Conservation (phyloP, 1,284 basidiomycete species). For the Fomitiporia mediterranea region DNA sequence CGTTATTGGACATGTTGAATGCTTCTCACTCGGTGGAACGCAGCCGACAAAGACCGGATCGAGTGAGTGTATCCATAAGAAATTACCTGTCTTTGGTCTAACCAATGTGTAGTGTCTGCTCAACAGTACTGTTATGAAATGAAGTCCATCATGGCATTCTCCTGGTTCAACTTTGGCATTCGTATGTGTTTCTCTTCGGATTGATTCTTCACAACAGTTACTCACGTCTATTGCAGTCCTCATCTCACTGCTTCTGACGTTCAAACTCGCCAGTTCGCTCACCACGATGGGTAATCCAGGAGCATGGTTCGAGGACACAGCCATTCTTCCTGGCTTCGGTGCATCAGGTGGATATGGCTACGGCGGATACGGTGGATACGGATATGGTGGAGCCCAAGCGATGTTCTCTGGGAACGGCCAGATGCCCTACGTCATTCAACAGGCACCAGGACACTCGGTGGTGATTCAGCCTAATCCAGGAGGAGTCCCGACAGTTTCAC, state of each 20-base stretch:
- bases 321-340: slow-evolving; percentile 49
- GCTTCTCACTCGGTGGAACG: slow-evolving; percentile 48
- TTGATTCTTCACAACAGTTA: slow-evolving; percentile 27
- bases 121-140: slow-evolving; percentile 67
- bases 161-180: slow-evolving; percentile 65
- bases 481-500: slow-evolving; percentile 53
- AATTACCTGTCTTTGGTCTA: slow-evolving; percentile 9
- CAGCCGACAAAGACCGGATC: slow-evolving; percentile 49
- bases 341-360: slow-evolving; percentile 16
- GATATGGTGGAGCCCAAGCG: slow-evolving; percentile 24
- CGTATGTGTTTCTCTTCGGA: slow-evolving; percentile 42
- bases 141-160: slow-evolving; percentile 72
- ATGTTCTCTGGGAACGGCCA: slow-evolving; percentile 20
- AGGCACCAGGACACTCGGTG: slow-evolving; percentile 58
- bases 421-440: slow-evolving; percentile 35
- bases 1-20: slow-evolving; percentile 61
- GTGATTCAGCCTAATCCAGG: slow-evolving; percentile 66
- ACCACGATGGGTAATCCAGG: slow-evolving; percentile 39
- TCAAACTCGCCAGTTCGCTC: slow-evolving; percentile 40
- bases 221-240: slow-evolving; percentile 31
- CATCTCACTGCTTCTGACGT: slow-evolving; percentile 40
- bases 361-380: slow-evolving; percentile 8
- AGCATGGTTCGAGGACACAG: slow-evolving; percentile 47
- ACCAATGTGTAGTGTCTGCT: slow-evolving; percentile 43
- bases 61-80: slow-evolving; percentile 39